Percentiles rank a stretch among this genome's conserved stretches.
phyloP scores from a whole-genome alignment of 163 green algal species.

The Coccomyxa subellipsoidea region DNA sequence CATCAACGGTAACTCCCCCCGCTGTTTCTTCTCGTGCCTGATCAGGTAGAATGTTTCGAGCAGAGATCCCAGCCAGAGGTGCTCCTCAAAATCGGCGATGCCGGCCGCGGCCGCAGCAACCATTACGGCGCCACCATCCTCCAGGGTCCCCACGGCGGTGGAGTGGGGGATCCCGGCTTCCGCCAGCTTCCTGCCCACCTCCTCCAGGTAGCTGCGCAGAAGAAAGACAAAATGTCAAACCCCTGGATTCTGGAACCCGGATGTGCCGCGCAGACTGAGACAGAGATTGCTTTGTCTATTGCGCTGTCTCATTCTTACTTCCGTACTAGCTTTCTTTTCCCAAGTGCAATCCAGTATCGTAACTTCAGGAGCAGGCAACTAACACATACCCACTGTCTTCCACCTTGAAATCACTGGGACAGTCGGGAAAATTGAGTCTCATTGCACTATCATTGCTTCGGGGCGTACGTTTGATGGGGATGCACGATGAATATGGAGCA shows the following conservation, averaged over 20 bases:
- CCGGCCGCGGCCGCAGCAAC: background rate
- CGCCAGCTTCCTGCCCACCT: background rate
- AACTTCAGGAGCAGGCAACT: background rate
- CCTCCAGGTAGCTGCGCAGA: background rate
- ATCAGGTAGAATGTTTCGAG: constrained; percentile 3
- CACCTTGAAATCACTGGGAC: too few species aligned
- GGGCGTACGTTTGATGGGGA: background rate
- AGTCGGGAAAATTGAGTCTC: too few species aligned
- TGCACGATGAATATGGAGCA: background rate
- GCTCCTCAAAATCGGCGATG: background rate
- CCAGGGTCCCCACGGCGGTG: background rate
- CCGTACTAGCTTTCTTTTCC: background rate
- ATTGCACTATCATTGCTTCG: background rate
- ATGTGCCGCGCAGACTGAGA: background rate
- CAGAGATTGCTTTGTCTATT: too few species aligned
- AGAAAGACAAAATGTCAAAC: background rate
- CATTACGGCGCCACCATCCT: background rate
- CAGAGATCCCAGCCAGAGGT: constrained; percentile 1
- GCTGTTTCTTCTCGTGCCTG: background rate
- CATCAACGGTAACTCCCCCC: background rate
- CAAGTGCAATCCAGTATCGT: background rate
- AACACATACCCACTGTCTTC: background rate
- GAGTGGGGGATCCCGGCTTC: background rate
- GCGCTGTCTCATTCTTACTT: background rate
- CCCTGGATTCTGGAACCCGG: background rate